Percentiles rank a stretch among this genome's conserved stretches.
These are phyloP conservation scores for Tuber umbilicatum DNA, from an alignment of 495 filamentous ascomycete genomes.

Conservation along the genomic window DNA sequence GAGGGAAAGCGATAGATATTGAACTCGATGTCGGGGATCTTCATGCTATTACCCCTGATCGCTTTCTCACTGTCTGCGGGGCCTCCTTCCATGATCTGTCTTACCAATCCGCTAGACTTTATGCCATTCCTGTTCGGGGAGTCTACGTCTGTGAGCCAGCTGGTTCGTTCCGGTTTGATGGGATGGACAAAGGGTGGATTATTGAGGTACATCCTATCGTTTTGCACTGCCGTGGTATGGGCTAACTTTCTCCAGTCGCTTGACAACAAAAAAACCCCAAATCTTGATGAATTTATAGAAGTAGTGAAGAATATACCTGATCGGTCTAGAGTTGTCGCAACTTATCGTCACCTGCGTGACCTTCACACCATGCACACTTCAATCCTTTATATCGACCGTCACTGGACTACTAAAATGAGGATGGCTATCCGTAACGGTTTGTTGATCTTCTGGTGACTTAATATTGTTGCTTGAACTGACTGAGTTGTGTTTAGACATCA, in stretches of 20 bases:
- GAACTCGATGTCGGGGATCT: conserved; percentile 82
- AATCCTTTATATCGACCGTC: conserved; percentile 85
- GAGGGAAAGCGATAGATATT: conserved; percentile 79
- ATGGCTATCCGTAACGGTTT: conserved; percentile 72
- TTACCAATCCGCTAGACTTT: conserved; percentile 90
- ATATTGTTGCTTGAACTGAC: background rate
- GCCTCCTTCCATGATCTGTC: conserved; percentile 92
- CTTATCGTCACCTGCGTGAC: conserved; percentile 91
- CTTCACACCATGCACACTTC: conserved; percentile 89
- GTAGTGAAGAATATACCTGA: conserved; percentile 87
- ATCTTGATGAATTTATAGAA: conserved; percentile 81
- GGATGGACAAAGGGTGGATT: conserved; percentile 80
- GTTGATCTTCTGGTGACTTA: conserved; percentile 3
- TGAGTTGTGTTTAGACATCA: conserved; percentile 51
- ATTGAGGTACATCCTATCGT: conserved; percentile 53
- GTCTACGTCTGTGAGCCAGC: conserved; percentile 94
- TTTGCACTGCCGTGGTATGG: background rate
- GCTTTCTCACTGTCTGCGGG: conserved; percentile 88
- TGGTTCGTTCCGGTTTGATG: conserved; percentile 87
- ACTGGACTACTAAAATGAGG: conserved; percentile 92
- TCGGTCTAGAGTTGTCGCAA: conserved; percentile 80
- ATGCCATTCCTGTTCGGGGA: conserved; percentile 82
- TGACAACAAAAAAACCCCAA: conserved; percentile 79
- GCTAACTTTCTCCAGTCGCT: conserved; percentile 48
- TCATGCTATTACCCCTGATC: conserved; percentile 89